A percentile compares a stretch with the other conserved stretches of the same genome.
Conservation (phyloP, 2,329 filamentous ascomycete genomes). For the Plectosphaerella sp. region DNA sequence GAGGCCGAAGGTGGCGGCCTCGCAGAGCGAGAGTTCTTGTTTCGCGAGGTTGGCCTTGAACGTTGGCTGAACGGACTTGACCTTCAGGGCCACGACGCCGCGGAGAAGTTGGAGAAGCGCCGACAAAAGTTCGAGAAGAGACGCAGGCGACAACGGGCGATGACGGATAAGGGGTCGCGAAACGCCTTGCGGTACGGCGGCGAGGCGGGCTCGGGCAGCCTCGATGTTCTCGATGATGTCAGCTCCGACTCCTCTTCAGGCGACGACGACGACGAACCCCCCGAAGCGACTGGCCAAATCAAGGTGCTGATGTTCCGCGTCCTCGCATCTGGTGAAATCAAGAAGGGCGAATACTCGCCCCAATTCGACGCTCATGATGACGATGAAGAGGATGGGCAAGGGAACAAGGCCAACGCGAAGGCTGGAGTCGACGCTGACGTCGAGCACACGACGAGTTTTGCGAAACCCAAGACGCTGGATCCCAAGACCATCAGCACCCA, state of each 20-base stretch:
- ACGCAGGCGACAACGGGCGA: constrained; percentile 57
- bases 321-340: constrained; percentile 92
- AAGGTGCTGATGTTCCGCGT: constrained; percentile 97
- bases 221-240: constrained; percentile 63
- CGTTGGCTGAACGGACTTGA: constrained; percentile 95
- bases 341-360: constrained; percentile 95
- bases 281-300: constrained; percentile 94
- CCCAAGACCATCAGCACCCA: constrained; percentile 98
- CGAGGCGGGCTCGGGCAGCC: constrained; percentile 69
- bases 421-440: constrained; percentile 72
- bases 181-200: constrained; percentile 76
- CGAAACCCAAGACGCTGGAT: constrained; percentile 91
- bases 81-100: constrained; percentile 86
- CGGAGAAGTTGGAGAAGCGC: constrained; percentile 84
- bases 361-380: constrained; percentile 97
- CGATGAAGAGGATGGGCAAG: constrained; percentile 63
- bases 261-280: constrained; percentile 74
- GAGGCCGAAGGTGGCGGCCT: constrained; percentile 88
- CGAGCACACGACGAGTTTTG: constrained; percentile 96
- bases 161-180: constrained; percentile 24
- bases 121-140: constrained; percentile 72
- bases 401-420: constrained; percentile 44
- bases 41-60: constrained; percentile 93
- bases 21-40: constrained; percentile 93
- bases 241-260: constrained; percentile 70